phyloP scores from a whole-genome alignment of 2,329 filamentous ascomycete species.

The Fusarium austroafricanum region DNA sequence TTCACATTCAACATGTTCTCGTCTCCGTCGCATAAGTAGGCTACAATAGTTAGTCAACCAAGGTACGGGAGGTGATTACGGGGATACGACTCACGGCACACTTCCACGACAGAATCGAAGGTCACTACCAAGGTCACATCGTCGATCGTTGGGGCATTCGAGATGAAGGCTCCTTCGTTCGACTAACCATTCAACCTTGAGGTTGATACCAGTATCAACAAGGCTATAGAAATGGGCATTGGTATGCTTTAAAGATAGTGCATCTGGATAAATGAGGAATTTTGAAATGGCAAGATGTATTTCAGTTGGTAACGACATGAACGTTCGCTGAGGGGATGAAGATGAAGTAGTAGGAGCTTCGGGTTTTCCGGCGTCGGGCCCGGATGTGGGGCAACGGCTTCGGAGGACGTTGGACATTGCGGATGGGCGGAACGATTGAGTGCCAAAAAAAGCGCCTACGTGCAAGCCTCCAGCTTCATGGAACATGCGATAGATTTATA shows the following conservation, averaged over 20 bases:
- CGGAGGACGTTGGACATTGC: slow-evolving; percentile 40
- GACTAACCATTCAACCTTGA: slow-evolving; percentile 78
- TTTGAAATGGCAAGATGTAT: slow-evolving; percentile 72
- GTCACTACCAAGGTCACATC: slow-evolving; percentile 70
- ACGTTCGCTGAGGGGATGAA: neutral
- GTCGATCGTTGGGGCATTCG: slow-evolving; percentile 70
- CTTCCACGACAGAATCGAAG: slow-evolving; percentile 70
- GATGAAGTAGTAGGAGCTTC: neutral
- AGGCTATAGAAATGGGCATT: slow-evolving; percentile 71
- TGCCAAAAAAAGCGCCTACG: neutral
- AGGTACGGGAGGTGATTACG: too few species aligned
- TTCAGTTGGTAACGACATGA: slow-evolving; percentile 71
- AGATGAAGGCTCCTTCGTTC: slow-evolving; percentile 71
- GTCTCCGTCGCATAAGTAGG: slow-evolving; percentile 67
- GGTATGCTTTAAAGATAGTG: slow-evolving; percentile 76
- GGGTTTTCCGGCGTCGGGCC: slow-evolving; percentile 28
- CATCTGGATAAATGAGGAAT: slow-evolving; percentile 75
- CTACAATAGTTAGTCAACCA: slow-evolving; percentile 48
- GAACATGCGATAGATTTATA: slow-evolving; percentile 40
- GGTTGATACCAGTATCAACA: slow-evolving; percentile 72
- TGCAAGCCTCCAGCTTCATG: neutral
- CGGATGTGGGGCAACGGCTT: slow-evolving; percentile 40
- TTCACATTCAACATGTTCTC: slow-evolving; percentile 72
- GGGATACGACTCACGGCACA: slow-evolving; percentile 60
- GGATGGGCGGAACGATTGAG: slow-evolving; percentile 8